Conservation (phyloP, 345 rosid species). For the Salix brachista region DNA sequence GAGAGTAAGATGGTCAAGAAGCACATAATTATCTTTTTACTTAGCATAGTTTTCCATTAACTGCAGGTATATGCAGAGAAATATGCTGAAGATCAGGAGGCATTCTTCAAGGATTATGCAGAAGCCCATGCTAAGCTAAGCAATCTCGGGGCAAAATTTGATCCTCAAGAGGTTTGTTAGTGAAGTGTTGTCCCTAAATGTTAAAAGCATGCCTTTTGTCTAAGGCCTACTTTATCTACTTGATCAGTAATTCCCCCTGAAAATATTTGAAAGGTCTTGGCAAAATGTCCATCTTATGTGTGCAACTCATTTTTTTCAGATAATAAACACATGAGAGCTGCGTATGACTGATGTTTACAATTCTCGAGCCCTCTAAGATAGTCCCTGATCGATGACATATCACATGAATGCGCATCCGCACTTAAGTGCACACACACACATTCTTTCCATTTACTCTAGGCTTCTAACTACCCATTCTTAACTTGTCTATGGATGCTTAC, state of each 20-base stretch:
- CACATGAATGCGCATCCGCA: neutral
- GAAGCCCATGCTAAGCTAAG: slow-evolving; percentile 97
- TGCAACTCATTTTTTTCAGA: neutral
- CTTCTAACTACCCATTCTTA: neutral
- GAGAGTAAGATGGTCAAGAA: neutral
- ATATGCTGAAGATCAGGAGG: slow-evolving; percentile 77
- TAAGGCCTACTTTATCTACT: neutral
- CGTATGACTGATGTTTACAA: neutral
- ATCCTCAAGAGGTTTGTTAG: slow-evolving; percentile 81
- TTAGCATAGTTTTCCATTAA: slow-evolving; percentile 8
- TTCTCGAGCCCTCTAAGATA: neutral
- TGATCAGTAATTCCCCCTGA: neutral
- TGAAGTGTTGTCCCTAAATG: neutral
- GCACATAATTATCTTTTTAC: neutral
- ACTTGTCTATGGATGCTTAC: neutral
- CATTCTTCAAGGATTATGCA: slow-evolving; percentile 88
- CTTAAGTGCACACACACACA: neutral
- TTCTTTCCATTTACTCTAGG: neutral
- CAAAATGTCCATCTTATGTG: neutral
- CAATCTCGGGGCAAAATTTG: slow-evolving; percentile 87
- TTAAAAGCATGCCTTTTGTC: neutral
- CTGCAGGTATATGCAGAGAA: slow-evolving; percentile 84
- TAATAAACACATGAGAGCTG: neutral
- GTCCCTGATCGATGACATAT: neutral
- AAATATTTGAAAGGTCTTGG: neutral